A percentile compares a stretch with the other conserved stretches of the same genome.
Conservation (phyloP, 257 asterid species). For the Euphrasia confusa region DNA sequence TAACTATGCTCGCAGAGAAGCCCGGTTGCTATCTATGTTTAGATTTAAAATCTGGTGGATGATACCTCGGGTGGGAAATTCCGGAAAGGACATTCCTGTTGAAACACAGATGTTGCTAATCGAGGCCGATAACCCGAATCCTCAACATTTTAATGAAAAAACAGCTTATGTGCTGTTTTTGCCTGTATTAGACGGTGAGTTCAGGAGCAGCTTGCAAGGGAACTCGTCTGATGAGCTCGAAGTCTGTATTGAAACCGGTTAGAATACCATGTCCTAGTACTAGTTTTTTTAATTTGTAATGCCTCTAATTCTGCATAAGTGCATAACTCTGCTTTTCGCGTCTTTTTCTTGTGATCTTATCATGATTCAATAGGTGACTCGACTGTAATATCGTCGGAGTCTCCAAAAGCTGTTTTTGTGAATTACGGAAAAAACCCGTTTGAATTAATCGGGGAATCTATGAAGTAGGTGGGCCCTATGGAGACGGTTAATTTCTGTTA, state of each 20-base stretch:
- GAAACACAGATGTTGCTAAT: conserved; percentile 49
- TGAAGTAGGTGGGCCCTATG: conserved; percentile 39
- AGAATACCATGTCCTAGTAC: neutral
- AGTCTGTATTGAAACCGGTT: conserved; percentile 55
- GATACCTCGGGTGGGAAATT: conserved; percentile 47
- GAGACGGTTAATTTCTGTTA: conserved; percentile 14
- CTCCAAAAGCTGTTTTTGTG: conserved; percentile 37
- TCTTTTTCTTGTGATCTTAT: neutral
- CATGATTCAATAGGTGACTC: conserved; percentile 36
- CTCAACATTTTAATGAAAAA: conserved; percentile 20
- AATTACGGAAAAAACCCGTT: conserved; percentile 43
- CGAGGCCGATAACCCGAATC: conserved; percentile 27
- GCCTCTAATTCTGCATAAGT: neutral
- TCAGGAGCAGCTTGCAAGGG: conserved; percentile 58
- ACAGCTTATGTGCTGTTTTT: conserved; percentile 36
- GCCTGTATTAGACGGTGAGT: conserved; percentile 40
- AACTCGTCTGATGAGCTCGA: conserved; percentile 51
- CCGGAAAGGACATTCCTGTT: conserved; percentile 40
- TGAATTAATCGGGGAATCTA: conserved; percentile 43
- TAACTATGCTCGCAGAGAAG: conserved; percentile 43
- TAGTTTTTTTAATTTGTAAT: too few species aligned
- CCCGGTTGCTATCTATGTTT: conserved; percentile 40
- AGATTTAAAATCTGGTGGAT: conserved; percentile 55
- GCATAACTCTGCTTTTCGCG: neutral
- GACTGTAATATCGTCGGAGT: conserved; percentile 27